A percentile compares a stretch with the other conserved stretches of the same genome.
phyloP scores from a whole-genome alignment of 176 grass and related monocot genomes.

The Oryza glaberrima region DNA sequence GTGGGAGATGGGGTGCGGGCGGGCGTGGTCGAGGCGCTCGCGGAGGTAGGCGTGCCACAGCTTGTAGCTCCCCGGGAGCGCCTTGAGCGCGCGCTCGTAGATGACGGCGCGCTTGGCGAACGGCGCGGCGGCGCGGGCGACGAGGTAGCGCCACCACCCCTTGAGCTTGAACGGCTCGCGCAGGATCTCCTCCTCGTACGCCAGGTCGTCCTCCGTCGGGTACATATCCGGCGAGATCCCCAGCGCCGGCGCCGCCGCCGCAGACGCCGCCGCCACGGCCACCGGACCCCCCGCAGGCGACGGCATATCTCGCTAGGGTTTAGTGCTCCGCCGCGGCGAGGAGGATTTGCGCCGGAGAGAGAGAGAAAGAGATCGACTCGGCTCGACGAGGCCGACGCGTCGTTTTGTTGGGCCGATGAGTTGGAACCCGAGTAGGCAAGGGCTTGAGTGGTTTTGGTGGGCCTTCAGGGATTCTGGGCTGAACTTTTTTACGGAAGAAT shows the following conservation, averaged over 20 bases:
- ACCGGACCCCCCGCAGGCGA: constrained; percentile 38
- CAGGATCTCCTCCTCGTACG: constrained; percentile 88
- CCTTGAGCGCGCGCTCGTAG: constrained; percentile 84
- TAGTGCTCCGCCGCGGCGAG: constrained; percentile 11
- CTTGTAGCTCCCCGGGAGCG: constrained; percentile 80
- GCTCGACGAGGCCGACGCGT: too few species aligned
- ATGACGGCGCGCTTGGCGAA: constrained; percentile 75
- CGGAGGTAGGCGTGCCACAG: constrained; percentile 89
- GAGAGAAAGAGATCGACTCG: neutral
- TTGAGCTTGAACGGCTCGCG: constrained; percentile 80
- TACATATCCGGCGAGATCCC: constrained; percentile 68
- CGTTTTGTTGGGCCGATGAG: too few species aligned
- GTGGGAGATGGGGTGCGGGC: constrained; percentile 68
- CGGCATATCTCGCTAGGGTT: constrained; percentile 45
- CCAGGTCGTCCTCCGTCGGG: constrained; percentile 70
- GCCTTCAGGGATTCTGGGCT: neutral
- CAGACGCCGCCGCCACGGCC: constrained; percentile 18
- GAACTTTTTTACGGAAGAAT: neutral
- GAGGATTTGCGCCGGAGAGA: constrained; percentile 5
- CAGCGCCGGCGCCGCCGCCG: neutral
- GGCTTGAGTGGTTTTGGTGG: too few species aligned
- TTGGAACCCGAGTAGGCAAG: too few species aligned
- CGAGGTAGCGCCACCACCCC: constrained; percentile 89
- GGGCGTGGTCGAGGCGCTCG: constrained; percentile 75
- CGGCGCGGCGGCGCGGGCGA: constrained; percentile 66